A percentile compares a stretch with the other conserved stretches of the same genome.
Evolutionary conservation across 176 grass and related monocot species (phyloP).

Genomic region (Bolboschoenus planiculmis): DNA sequence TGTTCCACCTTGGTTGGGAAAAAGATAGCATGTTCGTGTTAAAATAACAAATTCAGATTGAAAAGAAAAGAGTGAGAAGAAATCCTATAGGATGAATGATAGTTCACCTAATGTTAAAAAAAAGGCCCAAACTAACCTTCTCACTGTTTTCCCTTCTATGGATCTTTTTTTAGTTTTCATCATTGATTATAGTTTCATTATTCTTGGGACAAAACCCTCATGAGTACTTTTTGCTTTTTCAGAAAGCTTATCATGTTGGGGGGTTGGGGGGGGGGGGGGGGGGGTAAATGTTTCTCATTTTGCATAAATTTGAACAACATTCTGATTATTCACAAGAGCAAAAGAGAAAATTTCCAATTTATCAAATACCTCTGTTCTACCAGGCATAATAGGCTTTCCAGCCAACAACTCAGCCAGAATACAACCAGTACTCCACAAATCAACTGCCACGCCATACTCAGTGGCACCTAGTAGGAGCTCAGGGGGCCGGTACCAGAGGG

Average conservation of each 20-base stretch:
- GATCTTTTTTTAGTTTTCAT: neutral
- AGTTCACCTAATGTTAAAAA: neutral
- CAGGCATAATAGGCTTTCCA: constrained; percentile 53
- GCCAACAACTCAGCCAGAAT: constrained; percentile 48
- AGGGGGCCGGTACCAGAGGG: constrained; percentile 46
- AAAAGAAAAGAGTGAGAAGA: neutral
- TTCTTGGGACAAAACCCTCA: neutral
- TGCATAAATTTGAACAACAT: neutral
- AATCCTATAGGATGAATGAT: neutral
- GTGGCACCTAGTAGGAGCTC: constrained; percentile 46
- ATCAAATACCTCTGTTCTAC: constrained; percentile 41
- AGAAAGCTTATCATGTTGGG: neutral
- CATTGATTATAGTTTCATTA: neutral
- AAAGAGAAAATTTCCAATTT: neutral
- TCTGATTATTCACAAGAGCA: neutral
- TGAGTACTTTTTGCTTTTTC: neutral
- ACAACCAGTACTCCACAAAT: constrained; percentile 57
- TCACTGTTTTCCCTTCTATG: neutral
- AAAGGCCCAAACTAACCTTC: neutral
- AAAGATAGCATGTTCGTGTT: neutral
- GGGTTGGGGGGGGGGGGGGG: too few relatives aligned
- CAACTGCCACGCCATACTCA: constrained; percentile 45
- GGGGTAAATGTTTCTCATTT: neutral
- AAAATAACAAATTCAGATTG: neutral
- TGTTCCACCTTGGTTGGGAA: constrained; percentile 36